Conservation (phyloP, 352 stramenopile genomes). For the Pythium chondricola region DNA sequence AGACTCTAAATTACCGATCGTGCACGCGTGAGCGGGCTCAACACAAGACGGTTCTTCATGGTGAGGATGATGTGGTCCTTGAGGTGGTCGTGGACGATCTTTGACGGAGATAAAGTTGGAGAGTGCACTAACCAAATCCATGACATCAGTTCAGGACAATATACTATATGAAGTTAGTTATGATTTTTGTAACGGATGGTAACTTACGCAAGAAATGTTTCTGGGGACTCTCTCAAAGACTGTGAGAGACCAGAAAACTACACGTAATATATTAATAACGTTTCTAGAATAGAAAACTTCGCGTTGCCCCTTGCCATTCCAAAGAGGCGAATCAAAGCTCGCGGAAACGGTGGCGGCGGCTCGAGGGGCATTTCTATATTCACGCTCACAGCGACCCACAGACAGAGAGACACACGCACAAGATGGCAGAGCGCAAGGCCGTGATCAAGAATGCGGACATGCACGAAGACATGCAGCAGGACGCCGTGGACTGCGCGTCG, state of each 20-base stretch:
- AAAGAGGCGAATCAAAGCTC: neutral
- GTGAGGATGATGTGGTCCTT: constrained; percentile 26
- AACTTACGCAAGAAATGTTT: neutral
- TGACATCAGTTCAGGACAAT: neutral
- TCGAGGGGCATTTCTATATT: neutral
- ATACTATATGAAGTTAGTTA: neutral
- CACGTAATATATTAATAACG: neutral
- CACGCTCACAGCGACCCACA: neutral
- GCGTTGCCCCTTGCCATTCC: neutral
- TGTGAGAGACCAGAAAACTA: neutral
- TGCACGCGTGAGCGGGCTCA: constrained; percentile 26
- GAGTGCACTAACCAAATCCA: too few relatives aligned
- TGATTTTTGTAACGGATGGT: neutral
- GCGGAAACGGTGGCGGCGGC: neutral
- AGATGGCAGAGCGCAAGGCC: constrained; percentile 94
- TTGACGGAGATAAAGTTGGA: too few relatives aligned
- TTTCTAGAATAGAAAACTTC: constrained; percentile 8
- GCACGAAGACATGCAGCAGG: constrained; percentile 99
- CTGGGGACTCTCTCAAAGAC: neutral
- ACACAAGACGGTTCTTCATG: constrained; percentile 28
- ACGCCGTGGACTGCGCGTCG: constrained; percentile 97
- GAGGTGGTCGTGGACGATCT: too few relatives aligned
- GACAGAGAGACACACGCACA: neutral
- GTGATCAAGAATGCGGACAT: constrained; percentile 99
- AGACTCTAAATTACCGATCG: neutral